Evolutionary conservation across 495 filamentous ascomycete species (phyloP), one percentile per base, ranked within the genome.

Genomic region (Saxophila tyrrhenica): DNA sequence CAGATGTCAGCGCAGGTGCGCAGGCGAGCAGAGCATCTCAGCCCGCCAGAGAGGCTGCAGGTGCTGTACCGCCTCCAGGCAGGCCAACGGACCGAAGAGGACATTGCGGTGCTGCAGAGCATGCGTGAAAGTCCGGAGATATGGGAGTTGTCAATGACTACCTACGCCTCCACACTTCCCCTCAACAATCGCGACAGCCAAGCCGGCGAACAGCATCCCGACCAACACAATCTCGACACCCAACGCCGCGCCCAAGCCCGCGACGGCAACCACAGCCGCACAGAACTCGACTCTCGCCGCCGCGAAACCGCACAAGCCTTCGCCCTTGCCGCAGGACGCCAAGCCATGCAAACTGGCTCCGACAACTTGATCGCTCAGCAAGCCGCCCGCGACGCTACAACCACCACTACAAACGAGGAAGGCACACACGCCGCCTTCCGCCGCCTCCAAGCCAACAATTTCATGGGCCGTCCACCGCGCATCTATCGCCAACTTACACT

Each of bases 31-130:
- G 19, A 38, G 21, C 20, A 39, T 8, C 17, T 60, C 19, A 52
- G 25, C 8, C 38, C 52, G 9, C 25, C 39, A 8, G 39, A 52
- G 24, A 32, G 35, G 16, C 23, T 60, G 43, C 25, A 41, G 7
- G 49, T 61, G 51, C 51, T 58, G 1, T 54, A 58, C 23, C 54
- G 55, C 3, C 25, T 62, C 2, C 54, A 62, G 43, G 51, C 55
- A 20, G 59, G 59, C 23, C 24, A 43, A 15, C 13, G 58, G 15
- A 10, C 1, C 16, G 21, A n/a, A 10, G 39, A 35, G 15, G 57
- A 60, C 29, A n/a, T 54, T 2, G 22, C 8, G 7, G 38, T 22
- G 15, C 45, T 60, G n/a, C 15, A 17, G 41, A 21, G 16, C 15
- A n/a, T 44, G 19, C 41, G 41, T 7, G 41, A 44, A 7, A 21